A percentile compares a stretch with the other conserved stretches of the same genome.
These are phyloP conservation scores for Tolypocladium nubicola DNA, from an alignment of 2,329 filamentous ascomycete genomes.

Conservation along the genomic window DNA sequence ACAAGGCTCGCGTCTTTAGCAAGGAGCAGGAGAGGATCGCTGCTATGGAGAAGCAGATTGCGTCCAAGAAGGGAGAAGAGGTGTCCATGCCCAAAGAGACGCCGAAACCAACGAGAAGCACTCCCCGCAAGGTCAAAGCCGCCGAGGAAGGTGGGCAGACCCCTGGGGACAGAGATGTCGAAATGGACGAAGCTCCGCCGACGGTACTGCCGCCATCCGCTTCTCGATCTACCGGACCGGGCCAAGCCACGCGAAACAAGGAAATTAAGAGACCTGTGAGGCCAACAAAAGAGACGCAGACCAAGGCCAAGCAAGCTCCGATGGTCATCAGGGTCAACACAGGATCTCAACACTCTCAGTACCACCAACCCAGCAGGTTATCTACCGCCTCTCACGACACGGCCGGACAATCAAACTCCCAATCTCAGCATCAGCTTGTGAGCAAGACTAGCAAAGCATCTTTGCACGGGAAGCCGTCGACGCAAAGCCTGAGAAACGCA, in stretches of 20 bases:
- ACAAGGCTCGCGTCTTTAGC: constrained; percentile 52
- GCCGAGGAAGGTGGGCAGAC: constrained; percentile 19
- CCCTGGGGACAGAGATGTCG: constrained; percentile 31
- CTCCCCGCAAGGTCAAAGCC: constrained; percentile 39
- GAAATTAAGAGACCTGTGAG: constrained; percentile 51
- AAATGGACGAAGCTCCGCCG: constrained; percentile 46
- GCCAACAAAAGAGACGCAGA: constrained; percentile 46
- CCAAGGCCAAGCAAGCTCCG: constrained; percentile 53
- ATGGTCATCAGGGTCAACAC: constrained; percentile 65
- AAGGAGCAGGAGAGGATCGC: constrained; percentile 45
- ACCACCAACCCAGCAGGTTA: constrained; percentile 46
- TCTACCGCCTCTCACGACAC: constrained; percentile 45
- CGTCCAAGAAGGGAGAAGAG: constrained; percentile 43
- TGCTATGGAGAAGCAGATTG: constrained; percentile 41
- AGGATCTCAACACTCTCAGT: constrained; percentile 49
- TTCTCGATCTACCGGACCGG: constrained; percentile 37
- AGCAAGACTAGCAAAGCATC: constrained; percentile 60
- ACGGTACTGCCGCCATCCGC: constrained; percentile 50
- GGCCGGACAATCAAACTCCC: constrained; percentile 17
- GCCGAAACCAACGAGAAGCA: constrained; percentile 34
- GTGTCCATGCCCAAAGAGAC: constrained; percentile 27
- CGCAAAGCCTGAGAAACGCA: constrained; percentile 47
- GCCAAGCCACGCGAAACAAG: constrained; percentile 36
- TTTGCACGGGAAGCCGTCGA: constrained; percentile 45
- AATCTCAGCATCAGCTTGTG: constrained; percentile 34